phyloP scores from a whole-genome alignment of 2,329 filamentous ascomycete genomes.

The Cadophora sp. region DNA sequence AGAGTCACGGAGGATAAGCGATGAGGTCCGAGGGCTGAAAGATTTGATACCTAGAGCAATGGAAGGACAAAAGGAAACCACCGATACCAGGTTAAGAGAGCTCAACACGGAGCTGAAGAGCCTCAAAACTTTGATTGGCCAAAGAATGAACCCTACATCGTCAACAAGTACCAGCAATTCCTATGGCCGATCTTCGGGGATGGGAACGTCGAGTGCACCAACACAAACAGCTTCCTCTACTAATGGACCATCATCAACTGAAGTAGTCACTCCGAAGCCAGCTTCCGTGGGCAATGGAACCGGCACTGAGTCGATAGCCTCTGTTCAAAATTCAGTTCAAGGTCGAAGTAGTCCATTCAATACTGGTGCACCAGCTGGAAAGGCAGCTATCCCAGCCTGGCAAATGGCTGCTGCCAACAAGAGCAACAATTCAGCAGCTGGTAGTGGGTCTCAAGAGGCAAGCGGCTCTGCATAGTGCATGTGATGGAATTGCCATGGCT shows the following conservation, averaged over 20 bases:
- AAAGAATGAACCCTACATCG: conserved; percentile 58
- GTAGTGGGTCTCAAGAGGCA: conserved; percentile 36
- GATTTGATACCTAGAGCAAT: conserved; percentile 89
- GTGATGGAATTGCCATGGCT: too few relatives aligned
- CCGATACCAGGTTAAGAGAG: conserved; percentile 82
- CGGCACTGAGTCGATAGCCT: conserved; percentile 43
- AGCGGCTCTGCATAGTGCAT: conserved; percentile 33
- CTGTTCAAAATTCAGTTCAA: conserved; percentile 45
- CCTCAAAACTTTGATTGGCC: conserved; percentile 83
- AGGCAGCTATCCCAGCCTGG: conserved; percentile 80
- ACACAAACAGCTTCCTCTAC: conserved; percentile 19
- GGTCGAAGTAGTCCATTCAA: conserved; percentile 54
- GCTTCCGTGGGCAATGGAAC: conserved; percentile 45
- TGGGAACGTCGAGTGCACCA: conserved; percentile 25
- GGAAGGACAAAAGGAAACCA: conserved; percentile 83
- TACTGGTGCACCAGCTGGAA: conserved; percentile 56
- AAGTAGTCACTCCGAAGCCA: conserved; percentile 40
- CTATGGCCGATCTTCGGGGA: conserved; percentile 39
- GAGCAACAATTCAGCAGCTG: conserved; percentile 38
- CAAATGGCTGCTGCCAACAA: conserved; percentile 75
- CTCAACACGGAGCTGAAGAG: conserved; percentile 89
- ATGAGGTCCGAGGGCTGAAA: conserved; percentile 84
- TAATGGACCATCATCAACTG: conserved; percentile 34
- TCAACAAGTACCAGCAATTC: conserved; percentile 36
- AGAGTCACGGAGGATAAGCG: conserved; percentile 83